Conservation (phyloP, 257 asterid genomes). For the Perilla frutescens region DNA sequence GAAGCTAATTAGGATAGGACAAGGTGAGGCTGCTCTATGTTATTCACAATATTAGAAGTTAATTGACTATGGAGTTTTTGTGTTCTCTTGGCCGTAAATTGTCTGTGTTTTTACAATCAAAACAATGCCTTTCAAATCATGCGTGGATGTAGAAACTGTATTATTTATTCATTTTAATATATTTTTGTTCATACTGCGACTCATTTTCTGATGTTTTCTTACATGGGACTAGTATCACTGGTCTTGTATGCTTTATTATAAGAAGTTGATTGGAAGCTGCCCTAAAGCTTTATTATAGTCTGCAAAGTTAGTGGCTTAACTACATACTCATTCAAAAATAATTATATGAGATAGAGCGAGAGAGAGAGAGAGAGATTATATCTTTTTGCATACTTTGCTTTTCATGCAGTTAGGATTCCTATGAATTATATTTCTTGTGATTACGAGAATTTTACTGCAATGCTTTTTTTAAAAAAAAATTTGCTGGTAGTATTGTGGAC, state of each 20-base stretch:
- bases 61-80: conserved; percentile 2
- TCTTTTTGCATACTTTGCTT: not conserved
- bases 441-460: not conserved
- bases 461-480: not conserved
- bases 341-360: not conserved
- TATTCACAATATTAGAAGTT: conserved; percentile 18
- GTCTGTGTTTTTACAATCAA: not conserved
- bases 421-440: conserved; percentile 5
- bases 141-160: not conserved
- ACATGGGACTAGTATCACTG: not conserved
- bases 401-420: conserved; percentile 10
- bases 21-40: conserved; percentile 65
- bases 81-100: conserved; percentile 23
- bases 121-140: conserved; percentile 13
- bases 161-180: conserved; percentile 4
- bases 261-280: not conserved
- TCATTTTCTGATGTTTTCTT: conserved; percentile 11
- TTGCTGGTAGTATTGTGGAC: conserved; percentile 12
- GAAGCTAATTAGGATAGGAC: conserved; percentile 82
- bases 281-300: conserved; percentile 9
- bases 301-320: conserved; percentile 9
- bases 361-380: not conserved
- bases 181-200: conserved; percentile 1
- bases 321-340: not conserved
- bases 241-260: conserved; percentile 17